These are phyloP conservation scores for Suhomyces pyralidae DNA, from an alignment of 805 yeast species.

Conservation along the genomic window DNA sequence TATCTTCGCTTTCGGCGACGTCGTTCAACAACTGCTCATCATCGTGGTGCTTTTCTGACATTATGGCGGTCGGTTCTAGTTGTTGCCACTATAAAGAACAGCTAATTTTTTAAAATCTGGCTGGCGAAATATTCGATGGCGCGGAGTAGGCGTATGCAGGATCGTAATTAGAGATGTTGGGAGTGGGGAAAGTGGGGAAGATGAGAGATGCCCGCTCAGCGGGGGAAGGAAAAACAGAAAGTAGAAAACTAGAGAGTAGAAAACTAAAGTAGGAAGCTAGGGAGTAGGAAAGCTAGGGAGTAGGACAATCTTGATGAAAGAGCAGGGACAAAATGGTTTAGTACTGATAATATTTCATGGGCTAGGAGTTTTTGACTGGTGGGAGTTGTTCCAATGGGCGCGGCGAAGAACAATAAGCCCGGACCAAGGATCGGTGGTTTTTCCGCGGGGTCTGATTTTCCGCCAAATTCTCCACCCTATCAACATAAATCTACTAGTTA, in stretches of 20 bases:
- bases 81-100: background rate
- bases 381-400: no score
- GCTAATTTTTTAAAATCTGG: background rate
- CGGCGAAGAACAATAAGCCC: background rate
- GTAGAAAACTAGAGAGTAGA: no score
- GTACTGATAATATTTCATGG: no score
- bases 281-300: no score
- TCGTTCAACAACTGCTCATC: slow-evolving; percentile 21
- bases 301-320: no score
- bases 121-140: background rate
- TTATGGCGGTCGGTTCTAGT: background rate
- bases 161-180: background rate
- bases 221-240: no score
- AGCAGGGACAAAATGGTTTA: no score
- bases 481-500: no score
- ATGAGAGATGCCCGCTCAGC: no score
- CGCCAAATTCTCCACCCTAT: background rate
- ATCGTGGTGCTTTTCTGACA: background rate
- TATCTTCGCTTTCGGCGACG: slow-evolving; percentile 22
- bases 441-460: background rate
- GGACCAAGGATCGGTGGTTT: background rate
- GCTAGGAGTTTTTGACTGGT: no score
- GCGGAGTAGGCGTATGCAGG: background rate
- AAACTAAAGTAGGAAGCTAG: no score
- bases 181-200: slow-evolving; percentile 1